Conservation (phyloP, 345 rosid species). For the Ceriops decandra region DNA sequence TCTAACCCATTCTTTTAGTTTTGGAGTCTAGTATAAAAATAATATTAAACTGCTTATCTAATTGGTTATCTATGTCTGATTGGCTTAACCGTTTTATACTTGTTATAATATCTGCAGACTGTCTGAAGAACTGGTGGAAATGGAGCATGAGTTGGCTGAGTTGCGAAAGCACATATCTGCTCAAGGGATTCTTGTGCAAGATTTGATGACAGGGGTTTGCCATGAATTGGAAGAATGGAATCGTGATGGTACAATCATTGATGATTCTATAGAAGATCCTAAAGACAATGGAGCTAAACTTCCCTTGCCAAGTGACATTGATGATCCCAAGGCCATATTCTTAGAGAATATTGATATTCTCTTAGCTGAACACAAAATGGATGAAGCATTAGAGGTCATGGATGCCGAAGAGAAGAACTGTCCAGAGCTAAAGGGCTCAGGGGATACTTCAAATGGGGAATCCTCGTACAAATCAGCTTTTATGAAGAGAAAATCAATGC, state of each 20-base stretch:
- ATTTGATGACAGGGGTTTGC: slow-evolving; percentile 74
- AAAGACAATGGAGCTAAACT: slow-evolving; percentile 29
- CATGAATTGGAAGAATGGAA: slow-evolving; percentile 75
- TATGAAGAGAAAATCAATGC: slow-evolving; percentile 56
- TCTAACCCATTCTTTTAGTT: neutral
- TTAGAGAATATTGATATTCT: slow-evolving; percentile 73
- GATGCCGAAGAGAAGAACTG: slow-evolving; percentile 65
- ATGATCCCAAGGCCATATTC: slow-evolving; percentile 36
- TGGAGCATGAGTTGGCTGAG: slow-evolving; percentile 89
- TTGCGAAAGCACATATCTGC: slow-evolving; percentile 81
- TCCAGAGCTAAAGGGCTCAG: slow-evolving; percentile 53
- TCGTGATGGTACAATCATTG: slow-evolving; percentile 29
- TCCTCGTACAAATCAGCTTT: slow-evolving; percentile 53
- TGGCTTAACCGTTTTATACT: slow-evolving; percentile 2
- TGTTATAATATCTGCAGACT: slow-evolving; percentile 46
- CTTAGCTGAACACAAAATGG: slow-evolving; percentile 77
- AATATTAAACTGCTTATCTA: neutral
- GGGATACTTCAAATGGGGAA: slow-evolving; percentile 42
- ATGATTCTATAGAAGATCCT: slow-evolving; percentile 35
- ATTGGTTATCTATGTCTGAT: neutral
- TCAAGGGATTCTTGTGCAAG: slow-evolving; percentile 82
- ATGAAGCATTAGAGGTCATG: slow-evolving; percentile 68
- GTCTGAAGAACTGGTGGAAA: slow-evolving; percentile 91
- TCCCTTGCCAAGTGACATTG: slow-evolving; percentile 29
- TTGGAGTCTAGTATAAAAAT: neutral